Base-by-base conservation (phyloP, 2,329 filamentous ascomycete species). In the Coleophoma eucalyptorum region DNA sequence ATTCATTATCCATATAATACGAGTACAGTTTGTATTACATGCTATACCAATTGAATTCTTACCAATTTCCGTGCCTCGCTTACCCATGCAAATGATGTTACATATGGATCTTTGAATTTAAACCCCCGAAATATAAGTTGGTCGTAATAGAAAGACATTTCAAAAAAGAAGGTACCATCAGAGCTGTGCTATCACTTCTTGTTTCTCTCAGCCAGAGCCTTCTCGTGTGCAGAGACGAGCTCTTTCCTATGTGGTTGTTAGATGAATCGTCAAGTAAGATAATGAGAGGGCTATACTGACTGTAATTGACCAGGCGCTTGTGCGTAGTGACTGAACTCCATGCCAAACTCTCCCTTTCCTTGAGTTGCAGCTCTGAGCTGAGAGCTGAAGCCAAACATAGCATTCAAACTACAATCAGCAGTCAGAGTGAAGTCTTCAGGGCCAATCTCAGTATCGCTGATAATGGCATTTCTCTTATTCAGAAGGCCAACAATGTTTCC, bases 271-370 rank as follows among this genome's bases (percentile, higher is more conserved):
- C 8, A 16, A 12, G 8, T 10, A 12, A 4, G n/a, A 16, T 37
- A 13, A 49, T 11, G n/a, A 16, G 34, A 42, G 56, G 13, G 13
- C 6, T 5, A 38, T 38, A 82, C 85, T 67, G 86, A 89, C 87
- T 99, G 94, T 69, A 97, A 69, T 67, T 97, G 92, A 62, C 84
- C 83, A 45, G 92, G 88, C 52, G 94, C 90, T 47, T 90, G 79
- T 48, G 89, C 84, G 65, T 99, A 99, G 74, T 97, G 94, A 70
- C 89, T 94, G 66, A 99, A 99, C 73, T 99, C 94, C 94, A 99
- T 97, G 64, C 82, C 88, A 67, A 97, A 99, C 75, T 99, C 94
- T 64, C 94, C 94, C 80, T 99, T 99, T 55, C 94, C 94, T 75
- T 99, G 94, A 2, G 92, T 97, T 19, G 92, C 89, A 13, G 94